Percentiles rank a stretch among this genome's conserved stretches.
These are phyloP conservation scores for Antitrichia curtipendula DNA, from an alignment of 225 moss, liverwort and hornwort species.

Conservation along the genomic window DNA sequence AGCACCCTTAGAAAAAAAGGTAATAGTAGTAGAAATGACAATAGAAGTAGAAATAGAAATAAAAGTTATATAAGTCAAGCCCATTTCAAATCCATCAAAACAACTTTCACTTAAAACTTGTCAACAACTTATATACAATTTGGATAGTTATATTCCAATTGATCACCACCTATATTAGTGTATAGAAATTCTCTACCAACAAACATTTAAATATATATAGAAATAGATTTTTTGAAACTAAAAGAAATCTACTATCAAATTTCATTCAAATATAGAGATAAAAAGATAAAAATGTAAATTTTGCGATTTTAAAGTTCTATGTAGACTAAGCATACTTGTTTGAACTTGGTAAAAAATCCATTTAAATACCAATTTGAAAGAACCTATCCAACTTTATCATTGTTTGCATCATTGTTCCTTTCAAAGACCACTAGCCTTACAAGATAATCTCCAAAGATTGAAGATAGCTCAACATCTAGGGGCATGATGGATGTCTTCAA, in stretches of 20 bases:
- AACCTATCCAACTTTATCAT: background rate
- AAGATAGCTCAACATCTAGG: background rate
- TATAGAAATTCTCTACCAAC: background rate
- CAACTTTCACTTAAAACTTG: too few species aligned
- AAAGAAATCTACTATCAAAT: background rate
- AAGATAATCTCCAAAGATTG: accelerated
- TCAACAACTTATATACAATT: background rate
- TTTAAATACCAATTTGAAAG: background rate
- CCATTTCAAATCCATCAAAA: background rate
- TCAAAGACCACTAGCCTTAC: background rate
- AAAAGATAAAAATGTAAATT: background rate
- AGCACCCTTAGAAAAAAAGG: background rate
- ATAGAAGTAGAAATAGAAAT: accelerated
- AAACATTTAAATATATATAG: background rate
- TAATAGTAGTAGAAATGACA: accelerated
- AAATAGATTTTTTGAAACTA: background rate
- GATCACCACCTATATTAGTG: background rate
- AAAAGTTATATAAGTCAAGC: background rate
- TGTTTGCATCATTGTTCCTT: background rate
- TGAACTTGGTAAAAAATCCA: background rate
- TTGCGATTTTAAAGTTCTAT: background rate
- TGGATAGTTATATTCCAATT: background rate
- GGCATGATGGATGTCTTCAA: background rate
- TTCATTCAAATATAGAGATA: background rate
- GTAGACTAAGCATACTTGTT: background rate